Percentiles rank a stretch among this genome's conserved stretches.
Conservation (phyloP, 768 basidiomycete species). For the Lactarius akahatsu region DNA sequence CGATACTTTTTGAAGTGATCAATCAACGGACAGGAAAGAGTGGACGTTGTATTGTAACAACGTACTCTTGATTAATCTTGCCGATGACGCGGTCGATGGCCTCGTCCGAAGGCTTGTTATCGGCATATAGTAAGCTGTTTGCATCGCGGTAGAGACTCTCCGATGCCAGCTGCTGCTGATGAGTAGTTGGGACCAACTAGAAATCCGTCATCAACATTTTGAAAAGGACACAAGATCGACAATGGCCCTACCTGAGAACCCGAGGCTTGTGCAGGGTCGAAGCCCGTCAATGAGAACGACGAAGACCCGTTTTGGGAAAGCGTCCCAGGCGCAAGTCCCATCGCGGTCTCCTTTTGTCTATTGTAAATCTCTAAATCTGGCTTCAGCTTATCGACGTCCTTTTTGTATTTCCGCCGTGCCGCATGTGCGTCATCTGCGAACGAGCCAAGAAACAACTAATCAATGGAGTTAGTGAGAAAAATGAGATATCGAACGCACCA, state of each 20-base stretch:
- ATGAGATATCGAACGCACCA: slow-evolving; percentile 50
- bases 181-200: slow-evolving; percentile 53
- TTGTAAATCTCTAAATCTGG: slow-evolving; percentile 87
- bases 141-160: slow-evolving; percentile 92
- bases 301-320: slow-evolving; percentile 46
- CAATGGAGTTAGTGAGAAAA: slow-evolving; percentile 5
- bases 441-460: neutral
- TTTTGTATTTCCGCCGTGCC: slow-evolving; percentile 87
- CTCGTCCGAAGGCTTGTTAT: slow-evolving; percentile 93
- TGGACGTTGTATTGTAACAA: slow-evolving; percentile 28
- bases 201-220: neutral
- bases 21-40: slow-evolving; percentile 13
- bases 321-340: slow-evolving; percentile 72
- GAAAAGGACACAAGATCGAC: neutral
- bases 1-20: slow-evolving; percentile 52
- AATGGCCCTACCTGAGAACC: slow-evolving; percentile 39
- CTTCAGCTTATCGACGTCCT: slow-evolving; percentile 84
- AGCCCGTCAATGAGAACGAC: slow-evolving; percentile 45
- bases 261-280: slow-evolving; percentile 51
- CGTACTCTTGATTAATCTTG: slow-evolving; percentile 93
- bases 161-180: slow-evolving; percentile 65
- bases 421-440: slow-evolving; percentile 82
- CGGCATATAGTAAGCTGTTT: slow-evolving; percentile 89
- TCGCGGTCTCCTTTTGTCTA: slow-evolving; percentile 80
- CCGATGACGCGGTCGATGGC: slow-evolving; percentile 89